A percentile compares a stretch with the other conserved stretches of the same genome.
Conservation (phyloP, 2,329 filamentous ascomycete genomes). For the Penicillium sp. region DNA sequence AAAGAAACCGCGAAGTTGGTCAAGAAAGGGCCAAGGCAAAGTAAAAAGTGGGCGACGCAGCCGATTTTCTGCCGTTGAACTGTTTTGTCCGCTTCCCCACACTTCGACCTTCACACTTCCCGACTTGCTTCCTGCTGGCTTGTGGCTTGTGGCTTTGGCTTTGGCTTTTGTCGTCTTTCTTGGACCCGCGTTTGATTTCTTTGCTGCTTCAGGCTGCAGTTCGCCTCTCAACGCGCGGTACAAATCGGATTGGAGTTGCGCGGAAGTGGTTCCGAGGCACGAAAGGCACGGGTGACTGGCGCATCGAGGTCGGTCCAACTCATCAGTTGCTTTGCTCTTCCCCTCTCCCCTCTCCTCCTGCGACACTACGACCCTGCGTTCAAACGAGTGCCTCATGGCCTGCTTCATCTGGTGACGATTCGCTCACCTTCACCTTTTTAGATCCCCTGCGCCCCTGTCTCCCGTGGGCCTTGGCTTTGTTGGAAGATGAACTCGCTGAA, state of each 20-base stretch:
- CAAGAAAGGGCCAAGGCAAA: too few species aligned
- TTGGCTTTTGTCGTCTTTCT: too few species aligned
- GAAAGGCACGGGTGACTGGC: constrained; percentile 43
- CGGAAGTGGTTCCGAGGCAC: constrained; percentile 28
- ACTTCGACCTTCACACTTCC: constrained; percentile 19
- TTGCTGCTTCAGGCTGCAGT: too few species aligned
- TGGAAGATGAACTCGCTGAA: constrained; percentile 95
- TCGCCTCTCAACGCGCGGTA: constrained; percentile 7
- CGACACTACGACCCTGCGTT: constrained; percentile 11
- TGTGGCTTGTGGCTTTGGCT: constrained; percentile 9
- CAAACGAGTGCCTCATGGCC: too few species aligned
- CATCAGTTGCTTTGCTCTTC: too few species aligned
- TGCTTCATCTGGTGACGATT: constrained; percentile 17
- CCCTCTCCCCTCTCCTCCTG: constrained; percentile 14
- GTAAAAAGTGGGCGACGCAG: constrained; percentile 25
- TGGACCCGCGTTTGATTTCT: too few species aligned
- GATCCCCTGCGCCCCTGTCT: constrained; percentile 41
- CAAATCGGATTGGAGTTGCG: constrained; percentile 17
- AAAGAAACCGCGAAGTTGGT: too few species aligned
- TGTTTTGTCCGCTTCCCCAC: constrained; percentile 33
- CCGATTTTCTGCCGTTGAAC: constrained; percentile 32
- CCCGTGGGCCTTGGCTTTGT: constrained; percentile 54
- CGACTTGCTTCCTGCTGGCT: constrained; percentile 15
- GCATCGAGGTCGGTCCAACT: constrained; percentile 45
- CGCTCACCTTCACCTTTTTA: constrained; percentile 28